Evolutionary conservation across 257 asterid species (phyloP), one percentile per base, ranked within the genome.

Genomic region (Nyctanthes arbortristis): DNA sequence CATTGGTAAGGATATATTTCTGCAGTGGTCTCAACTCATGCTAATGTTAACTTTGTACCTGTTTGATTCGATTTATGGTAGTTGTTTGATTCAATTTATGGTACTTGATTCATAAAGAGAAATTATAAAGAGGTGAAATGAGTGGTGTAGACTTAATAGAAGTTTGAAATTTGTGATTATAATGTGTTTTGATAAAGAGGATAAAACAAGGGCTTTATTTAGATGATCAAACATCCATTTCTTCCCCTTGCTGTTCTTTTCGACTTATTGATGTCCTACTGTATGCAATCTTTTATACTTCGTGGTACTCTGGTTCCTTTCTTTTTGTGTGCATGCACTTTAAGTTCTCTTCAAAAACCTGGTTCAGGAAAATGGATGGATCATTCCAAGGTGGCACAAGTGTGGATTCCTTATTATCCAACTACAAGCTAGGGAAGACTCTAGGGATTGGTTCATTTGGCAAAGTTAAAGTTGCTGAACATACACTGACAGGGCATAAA

Each of bases 401-500:
- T 28, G 90, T 84, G 71, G 96, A 89, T 74, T 75, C 90, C 16
- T 89, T 85, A 71, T 73, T 92, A 65, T 75, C 90, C 65, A 85
- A 88, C 90, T 92, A 92, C 67, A 92, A 92, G 84, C 96, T 92
- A 14, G 96, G 96, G 74, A 89, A 92, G 79, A 92, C 97, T 36
- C 92, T 92, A 63, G 97, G 97, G 30, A 89, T 89, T 29, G 97
- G 97, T 65, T 87, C 97, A 8, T 92, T 92, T 20, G 97, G 96
- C 35, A 92, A 89, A 80, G 97, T 92, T 34, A 89, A 86, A 79
- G 84, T 89, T 68, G 97, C 97, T 5, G 96, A 87, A 73, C 97
- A 92, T 84, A 80, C 81, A 32, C 62, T 84, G 78, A 92, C 97
- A 0, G 91, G 93, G 33, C 96, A 89, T 66, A 92, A 92, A 78